Evolutionary conservation across 495 filamentous ascomycete genomes (phyloP).

Genomic region (Neurospora tetrasperma): DNA sequence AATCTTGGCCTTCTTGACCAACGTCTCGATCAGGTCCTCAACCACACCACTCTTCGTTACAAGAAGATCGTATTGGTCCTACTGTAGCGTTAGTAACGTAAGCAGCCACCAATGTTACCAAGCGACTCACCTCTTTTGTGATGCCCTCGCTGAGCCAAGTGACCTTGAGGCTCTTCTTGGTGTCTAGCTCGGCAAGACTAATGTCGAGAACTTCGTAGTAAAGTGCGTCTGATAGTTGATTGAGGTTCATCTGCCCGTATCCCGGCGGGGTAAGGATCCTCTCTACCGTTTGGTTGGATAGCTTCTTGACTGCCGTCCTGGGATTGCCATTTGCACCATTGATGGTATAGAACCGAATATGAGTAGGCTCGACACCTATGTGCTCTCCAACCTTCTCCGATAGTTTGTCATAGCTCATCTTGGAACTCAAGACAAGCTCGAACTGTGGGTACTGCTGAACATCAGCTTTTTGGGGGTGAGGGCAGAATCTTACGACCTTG

Average conservation of each 20-base stretch:
- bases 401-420: conserved; percentile 84
- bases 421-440: conserved; percentile 64
- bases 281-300: conserved; percentile 50
- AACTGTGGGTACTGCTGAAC: conserved; percentile 48
- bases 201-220: conserved; percentile 92
- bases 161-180: conserved; percentile 73
- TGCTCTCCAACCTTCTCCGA: conserved; percentile 77
- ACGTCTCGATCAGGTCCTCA: conserved; percentile 57
- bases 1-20: conserved; percentile 73
- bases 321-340: conserved; percentile 62
- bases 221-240: conserved; percentile 63
- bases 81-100: conserved; percentile 18
- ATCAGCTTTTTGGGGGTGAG: conserved; percentile 42
- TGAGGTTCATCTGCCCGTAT: conserved; percentile 42
- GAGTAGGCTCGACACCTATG: conserved; percentile 66
- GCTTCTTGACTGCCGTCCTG: conserved; percentile 64
- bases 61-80: conserved; percentile 69
- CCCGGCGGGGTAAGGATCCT: conserved; percentile 59
- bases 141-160: conserved; percentile 83
- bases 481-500: conserved; percentile 57
- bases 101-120: conserved; percentile 65
- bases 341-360: conserved; percentile 82
- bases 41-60: conserved; percentile 74
- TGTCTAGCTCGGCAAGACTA: conserved; percentile 84
- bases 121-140: conserved; percentile 69